phyloP scores from a whole-genome alignment of 345 rosid species.

The Eucalyptus brandiana region DNA sequence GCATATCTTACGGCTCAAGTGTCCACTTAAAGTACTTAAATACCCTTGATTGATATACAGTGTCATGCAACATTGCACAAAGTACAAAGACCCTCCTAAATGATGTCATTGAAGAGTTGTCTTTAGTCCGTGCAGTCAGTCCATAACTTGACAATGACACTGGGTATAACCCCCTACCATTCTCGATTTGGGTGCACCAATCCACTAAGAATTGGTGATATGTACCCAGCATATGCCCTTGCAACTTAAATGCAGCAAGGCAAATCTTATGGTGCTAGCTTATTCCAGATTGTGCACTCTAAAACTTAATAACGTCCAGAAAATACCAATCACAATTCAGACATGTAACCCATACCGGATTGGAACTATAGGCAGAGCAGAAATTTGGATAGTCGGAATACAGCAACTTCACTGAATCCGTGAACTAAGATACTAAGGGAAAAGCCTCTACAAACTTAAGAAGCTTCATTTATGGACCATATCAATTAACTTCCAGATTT shows the following conservation, averaged over 20 bases:
- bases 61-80: background rate
- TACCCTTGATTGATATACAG: background rate
- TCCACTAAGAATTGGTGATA: background rate
- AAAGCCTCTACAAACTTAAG: background rate
- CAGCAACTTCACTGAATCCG: background rate
- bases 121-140: background rate
- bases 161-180: background rate
- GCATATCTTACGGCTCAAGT: background rate
- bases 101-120: background rate
- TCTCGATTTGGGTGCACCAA: background rate
- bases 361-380: background rate
- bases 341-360: background rate
- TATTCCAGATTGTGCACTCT: background rate
- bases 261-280: background rate
- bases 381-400: background rate
- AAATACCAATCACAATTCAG: background rate
- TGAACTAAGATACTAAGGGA: background rate
- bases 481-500: background rate
- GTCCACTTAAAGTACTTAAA: background rate
- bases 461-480: background rate
- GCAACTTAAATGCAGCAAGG: background rate
- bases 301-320: background rate
- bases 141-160: background rate
- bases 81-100: background rate
- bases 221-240: background rate